Percentiles rank a stretch among this genome's conserved stretches.
Conservation (phyloP, 2,329 filamentous ascomycete genomes). For the Nemania bipapillata region DNA sequence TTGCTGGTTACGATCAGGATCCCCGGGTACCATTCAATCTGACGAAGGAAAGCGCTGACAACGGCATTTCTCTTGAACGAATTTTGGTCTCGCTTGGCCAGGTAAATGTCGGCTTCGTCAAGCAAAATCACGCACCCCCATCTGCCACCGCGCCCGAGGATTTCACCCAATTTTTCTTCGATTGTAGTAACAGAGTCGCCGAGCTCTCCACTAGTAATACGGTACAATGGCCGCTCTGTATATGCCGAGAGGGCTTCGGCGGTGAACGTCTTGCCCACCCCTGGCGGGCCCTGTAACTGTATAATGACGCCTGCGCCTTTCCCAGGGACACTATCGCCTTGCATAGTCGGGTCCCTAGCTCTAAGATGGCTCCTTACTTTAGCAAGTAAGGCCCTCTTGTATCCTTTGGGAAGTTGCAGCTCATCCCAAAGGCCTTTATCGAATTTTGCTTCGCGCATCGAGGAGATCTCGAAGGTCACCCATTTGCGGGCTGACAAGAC, state of each 20-base stretch:
- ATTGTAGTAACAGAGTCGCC: slow-evolving; percentile 54
- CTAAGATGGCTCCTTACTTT: too few relatives aligned
- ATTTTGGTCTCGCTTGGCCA: slow-evolving; percentile 61
- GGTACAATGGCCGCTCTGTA: slow-evolving; percentile 61
- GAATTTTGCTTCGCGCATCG: too few relatives aligned
- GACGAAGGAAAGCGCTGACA: slow-evolving; percentile 62
- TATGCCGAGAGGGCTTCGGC: slow-evolving; percentile 66
- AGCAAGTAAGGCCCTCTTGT: too few relatives aligned
- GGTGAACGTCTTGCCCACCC: slow-evolving; percentile 67
- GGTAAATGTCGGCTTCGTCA: slow-evolving; percentile 71
- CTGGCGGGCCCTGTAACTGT: slow-evolving; percentile 63
- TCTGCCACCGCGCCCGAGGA: slow-evolving; percentile 60
- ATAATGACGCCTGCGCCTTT: slow-evolving; percentile 64
- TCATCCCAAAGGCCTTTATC: too few relatives aligned
- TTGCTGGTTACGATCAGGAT: slow-evolving; percentile 64
- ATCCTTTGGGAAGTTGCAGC: too few relatives aligned
- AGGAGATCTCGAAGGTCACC: too few relatives aligned
- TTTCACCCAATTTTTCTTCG: slow-evolving; percentile 59
- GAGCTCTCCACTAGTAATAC: slow-evolving; percentile 63
- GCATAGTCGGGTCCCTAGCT: too few relatives aligned
- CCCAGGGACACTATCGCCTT: too few relatives aligned
- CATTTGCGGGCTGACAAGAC: too few relatives aligned
- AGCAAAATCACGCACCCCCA: slow-evolving; percentile 65
- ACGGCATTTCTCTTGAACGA: slow-evolving; percentile 61
- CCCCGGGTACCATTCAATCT: slow-evolving; percentile 63